Conservation (phyloP, 2,329 filamentous ascomycete genomes). For the Aspergillus aculeatinus region DNA sequence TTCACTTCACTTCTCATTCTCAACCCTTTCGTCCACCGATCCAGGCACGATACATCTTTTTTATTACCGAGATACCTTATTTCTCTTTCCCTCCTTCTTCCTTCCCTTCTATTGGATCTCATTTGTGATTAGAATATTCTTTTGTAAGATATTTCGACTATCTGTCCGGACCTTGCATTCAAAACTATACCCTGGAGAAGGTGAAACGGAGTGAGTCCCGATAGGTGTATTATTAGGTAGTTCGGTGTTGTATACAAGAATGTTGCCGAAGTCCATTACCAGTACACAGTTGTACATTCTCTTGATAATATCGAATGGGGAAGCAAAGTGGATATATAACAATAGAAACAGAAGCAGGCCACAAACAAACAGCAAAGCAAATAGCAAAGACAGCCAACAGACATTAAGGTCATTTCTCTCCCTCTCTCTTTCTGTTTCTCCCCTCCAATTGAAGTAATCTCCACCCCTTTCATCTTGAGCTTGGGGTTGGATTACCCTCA, state of each 20-base stretch:
- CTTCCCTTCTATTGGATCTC: background rate
- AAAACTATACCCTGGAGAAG: background rate
- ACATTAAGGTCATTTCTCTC: too few relatives aligned
- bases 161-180: background rate
- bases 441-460: too few relatives aligned
- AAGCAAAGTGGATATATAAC: background rate
- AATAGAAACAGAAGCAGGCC: background rate
- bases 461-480: too few relatives aligned
- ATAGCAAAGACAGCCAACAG: background rate
- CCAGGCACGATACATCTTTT: conserved; percentile 5
- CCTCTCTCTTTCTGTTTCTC: background rate
- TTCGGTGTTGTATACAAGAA: background rate
- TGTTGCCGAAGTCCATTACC: background rate
- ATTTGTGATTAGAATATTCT: background rate
- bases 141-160: background rate
- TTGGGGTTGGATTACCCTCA: too few relatives aligned
- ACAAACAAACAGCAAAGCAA: background rate
- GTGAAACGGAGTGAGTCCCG: background rate
- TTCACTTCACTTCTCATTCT: conserved; percentile 11
- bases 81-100: background rate
- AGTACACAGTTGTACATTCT: too few relatives aligned
- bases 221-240: background rate
- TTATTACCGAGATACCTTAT: conserved; percentile 4
- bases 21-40: conserved; percentile 6
- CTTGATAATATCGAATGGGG: too few relatives aligned